Conservation (phyloP, 2,329 filamentous ascomycete species). For the Fusarium brevicatenulatum region DNA sequence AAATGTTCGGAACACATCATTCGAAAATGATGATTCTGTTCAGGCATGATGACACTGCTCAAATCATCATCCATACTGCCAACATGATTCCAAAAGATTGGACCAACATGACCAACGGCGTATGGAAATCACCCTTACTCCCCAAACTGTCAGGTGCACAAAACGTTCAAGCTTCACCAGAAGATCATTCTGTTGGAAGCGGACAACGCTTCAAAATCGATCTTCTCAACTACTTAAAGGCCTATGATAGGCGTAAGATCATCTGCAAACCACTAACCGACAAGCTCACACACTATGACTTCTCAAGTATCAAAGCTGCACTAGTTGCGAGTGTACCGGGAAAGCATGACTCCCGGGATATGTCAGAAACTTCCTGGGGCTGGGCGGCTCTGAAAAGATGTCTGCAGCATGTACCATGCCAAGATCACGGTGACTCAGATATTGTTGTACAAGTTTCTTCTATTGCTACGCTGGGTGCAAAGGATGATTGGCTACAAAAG, state of each 20-base stretch:
- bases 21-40: slow-evolving; percentile 89
- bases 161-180: neutral
- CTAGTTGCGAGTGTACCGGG: slow-evolving; percentile 84
- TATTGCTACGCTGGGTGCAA: slow-evolving; percentile 79
- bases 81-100: slow-evolving; percentile 93
- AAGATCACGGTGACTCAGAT: slow-evolving; percentile 52
- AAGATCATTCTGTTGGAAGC: slow-evolving; percentile 57
- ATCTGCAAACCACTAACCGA: slow-evolving; percentile 66
- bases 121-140: slow-evolving; percentile 80
- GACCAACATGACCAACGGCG: slow-evolving; percentile 86
- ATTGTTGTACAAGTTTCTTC: slow-evolving; percentile 79
- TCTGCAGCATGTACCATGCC: slow-evolving; percentile 63
- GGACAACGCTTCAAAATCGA: slow-evolving; percentile 80
- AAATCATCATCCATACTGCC: slow-evolving; percentile 87
- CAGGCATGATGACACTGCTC: slow-evolving; percentile 78
- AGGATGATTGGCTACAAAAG: slow-evolving; percentile 76
- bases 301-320: slow-evolving; percentile 73
- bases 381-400: slow-evolving; percentile 75
- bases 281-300: slow-evolving; percentile 72
- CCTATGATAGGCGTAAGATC: slow-evolving; percentile 70
- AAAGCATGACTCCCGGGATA: slow-evolving; percentile 62
- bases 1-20: slow-evolving; percentile 87
- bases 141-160: slow-evolving; percentile 54
- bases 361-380: slow-evolving; percentile 73
- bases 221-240: slow-evolving; percentile 75